Evolutionary conservation across 192 early-diverging fungal species (phyloP).

Genomic region (Cladochytrium replicatum): DNA sequence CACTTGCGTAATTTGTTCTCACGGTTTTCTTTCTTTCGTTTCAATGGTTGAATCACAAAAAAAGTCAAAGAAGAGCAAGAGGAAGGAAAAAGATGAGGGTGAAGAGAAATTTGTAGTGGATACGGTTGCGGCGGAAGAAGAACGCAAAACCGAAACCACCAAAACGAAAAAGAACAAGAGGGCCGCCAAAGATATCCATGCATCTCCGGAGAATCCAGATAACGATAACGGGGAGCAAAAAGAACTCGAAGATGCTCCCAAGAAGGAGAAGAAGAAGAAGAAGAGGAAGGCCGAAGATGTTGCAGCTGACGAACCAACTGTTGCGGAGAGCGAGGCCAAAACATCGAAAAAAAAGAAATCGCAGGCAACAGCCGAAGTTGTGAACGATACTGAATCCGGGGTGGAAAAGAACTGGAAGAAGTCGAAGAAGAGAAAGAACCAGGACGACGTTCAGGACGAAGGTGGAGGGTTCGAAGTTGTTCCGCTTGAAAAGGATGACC

Average conservation of each 20-base stretch:
- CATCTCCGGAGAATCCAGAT: conserved; percentile 29
- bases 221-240: conserved; percentile 10
- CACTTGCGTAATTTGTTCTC: too few species aligned
- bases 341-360: conserved; percentile 5
- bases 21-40: conserved; percentile 7
- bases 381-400: neutral
- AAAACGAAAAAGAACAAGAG: conserved; percentile 17
- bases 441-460: neutral
- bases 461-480: conserved; percentile 2
- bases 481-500: neutral
- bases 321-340: neutral
- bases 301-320: conserved; percentile 4
- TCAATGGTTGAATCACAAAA: neutral
- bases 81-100: conserved; percentile 12
- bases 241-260: conserved; percentile 18
- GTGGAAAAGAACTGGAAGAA: conserved; percentile 15
- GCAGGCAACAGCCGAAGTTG: conserved; percentile 7
- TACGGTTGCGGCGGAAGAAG: neutral
- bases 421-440: conserved; percentile 9
- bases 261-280: conserved; percentile 28
- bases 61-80: conserved; percentile 7
- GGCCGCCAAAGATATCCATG: conserved; percentile 6
- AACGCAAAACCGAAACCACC: neutral
- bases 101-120: conserved; percentile 1
- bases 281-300: conserved; percentile 27